These are phyloP conservation scores for Schizothecium vesticola DNA, from an alignment of 495 filamentous ascomycete species.

Conservation along the genomic window DNA sequence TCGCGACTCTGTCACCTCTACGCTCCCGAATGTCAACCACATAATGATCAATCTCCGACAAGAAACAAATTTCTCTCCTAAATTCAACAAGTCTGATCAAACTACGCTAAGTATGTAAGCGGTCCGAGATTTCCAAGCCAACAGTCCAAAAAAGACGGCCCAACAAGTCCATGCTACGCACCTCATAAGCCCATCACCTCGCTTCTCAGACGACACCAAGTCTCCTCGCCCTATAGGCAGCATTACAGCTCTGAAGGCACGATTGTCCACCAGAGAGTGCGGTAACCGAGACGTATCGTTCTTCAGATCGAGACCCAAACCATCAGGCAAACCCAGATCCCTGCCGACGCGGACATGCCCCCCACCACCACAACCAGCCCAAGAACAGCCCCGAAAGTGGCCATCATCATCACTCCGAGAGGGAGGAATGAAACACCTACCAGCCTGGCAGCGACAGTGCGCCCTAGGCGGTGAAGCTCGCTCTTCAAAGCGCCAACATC, in stretches of 20 bases:
- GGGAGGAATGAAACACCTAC: not conserved
- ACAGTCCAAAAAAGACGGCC: not conserved
- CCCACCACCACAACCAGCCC: too few species aligned
- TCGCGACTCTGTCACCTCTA: not conserved
- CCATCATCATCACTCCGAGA: too few species aligned
- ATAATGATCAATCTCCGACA: not conserved
- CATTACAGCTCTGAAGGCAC: too few species aligned
- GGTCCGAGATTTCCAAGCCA: not conserved
- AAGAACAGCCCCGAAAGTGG: too few species aligned
- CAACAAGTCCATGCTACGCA: not conserved
- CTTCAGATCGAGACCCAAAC: too few species aligned
- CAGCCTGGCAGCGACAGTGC: not conserved
- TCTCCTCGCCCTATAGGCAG: too few species aligned
- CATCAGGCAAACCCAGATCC: too few species aligned
- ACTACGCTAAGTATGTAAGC: not conserved
- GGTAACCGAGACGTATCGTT: too few species aligned
- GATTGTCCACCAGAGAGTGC: too few species aligned
- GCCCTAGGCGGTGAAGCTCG: not conserved
- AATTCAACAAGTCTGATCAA: not conserved
- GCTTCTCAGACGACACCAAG: not conserved
- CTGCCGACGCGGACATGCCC: too few species aligned
- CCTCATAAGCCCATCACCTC: not conserved
- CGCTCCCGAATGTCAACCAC: not conserved
- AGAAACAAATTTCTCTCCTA: not conserved
- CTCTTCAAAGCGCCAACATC: not conserved